Percentiles rank a stretch among this genome's conserved stretches.
phyloP scores from a whole-genome alignment of 2,329 filamentous ascomycete species.

The Exserohilum rostratum region DNA sequence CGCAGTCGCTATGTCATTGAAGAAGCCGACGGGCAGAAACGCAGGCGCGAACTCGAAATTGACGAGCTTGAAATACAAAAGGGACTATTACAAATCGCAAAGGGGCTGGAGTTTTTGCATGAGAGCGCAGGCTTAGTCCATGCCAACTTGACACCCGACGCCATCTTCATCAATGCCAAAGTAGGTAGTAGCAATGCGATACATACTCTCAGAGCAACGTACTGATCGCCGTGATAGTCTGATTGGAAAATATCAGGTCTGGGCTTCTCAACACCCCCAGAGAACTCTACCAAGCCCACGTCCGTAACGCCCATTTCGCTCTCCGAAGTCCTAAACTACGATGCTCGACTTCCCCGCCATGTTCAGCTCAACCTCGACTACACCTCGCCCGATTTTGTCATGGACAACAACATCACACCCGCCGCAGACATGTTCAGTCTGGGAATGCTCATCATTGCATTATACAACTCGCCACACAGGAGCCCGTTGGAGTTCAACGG shows the following conservation, averaged over 20 bases:
- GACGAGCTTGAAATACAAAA: slow-evolving; percentile 99
- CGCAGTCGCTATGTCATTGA: slow-evolving; percentile 82
- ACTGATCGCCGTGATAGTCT: slow-evolving; percentile 62
- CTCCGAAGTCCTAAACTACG: slow-evolving; percentile 82
- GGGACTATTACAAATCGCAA: slow-evolving; percentile 88
- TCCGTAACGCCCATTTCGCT: slow-evolving; percentile 81
- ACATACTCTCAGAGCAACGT: slow-evolving; percentile 9
- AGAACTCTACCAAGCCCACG: slow-evolving; percentile 74
- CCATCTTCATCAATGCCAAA: slow-evolving; percentile 93
- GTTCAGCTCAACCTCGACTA: slow-evolving; percentile 94
- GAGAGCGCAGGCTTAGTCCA: slow-evolving; percentile 94
- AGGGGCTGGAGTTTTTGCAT: slow-evolving; percentile 92
- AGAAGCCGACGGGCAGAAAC: slow-evolving; percentile 72
- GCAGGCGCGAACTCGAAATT: slow-evolving; percentile 82
- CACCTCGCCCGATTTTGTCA: slow-evolving; percentile 89
- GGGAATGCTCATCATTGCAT: slow-evolving; percentile 82
- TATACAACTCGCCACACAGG: slow-evolving; percentile 92
- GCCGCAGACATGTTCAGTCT: slow-evolving; percentile 93
- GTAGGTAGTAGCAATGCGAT: slow-evolving; percentile 52
- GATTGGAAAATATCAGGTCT: slow-evolving; percentile 99
- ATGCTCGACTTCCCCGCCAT: slow-evolving; percentile 77
- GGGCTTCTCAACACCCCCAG: slow-evolving; percentile 82
- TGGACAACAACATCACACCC: slow-evolving; percentile 85
- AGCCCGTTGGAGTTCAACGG: slow-evolving; percentile 85
- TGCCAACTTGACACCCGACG: slow-evolving; percentile 91